Conservation (phyloP, 2,329 filamentous ascomycete species). For the Phoma sp. region DNA sequence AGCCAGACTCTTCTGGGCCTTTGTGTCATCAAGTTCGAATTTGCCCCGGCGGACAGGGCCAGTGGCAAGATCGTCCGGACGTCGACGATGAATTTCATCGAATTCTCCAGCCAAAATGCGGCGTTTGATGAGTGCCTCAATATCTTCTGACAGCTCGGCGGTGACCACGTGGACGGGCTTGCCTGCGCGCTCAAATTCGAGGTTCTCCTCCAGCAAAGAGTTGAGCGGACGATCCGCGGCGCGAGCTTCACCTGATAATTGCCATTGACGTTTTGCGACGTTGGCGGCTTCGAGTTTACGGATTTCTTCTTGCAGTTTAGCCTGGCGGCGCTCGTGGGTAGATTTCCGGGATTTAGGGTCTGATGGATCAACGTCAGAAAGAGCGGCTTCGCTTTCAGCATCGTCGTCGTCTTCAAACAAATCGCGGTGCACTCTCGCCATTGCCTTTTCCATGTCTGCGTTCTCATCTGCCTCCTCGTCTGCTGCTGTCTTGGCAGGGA, state of each 20-base stretch:
- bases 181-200: constrained; percentile 93
- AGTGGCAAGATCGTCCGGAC: constrained; percentile 73
- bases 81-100: constrained; percentile 84
- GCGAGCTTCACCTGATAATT: constrained; percentile 83
- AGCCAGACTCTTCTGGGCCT: constrained; percentile 84
- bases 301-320: constrained; percentile 87
- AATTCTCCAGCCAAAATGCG: constrained; percentile 90
- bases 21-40: constrained; percentile 83
- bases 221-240: constrained; percentile 84
- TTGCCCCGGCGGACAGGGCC: constrained; percentile 71
- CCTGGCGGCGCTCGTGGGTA: constrained; percentile 84
- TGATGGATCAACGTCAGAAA: constrained; percentile 67
- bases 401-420: constrained; percentile 79
- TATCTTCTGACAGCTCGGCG: constrained; percentile 84
- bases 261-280: constrained; percentile 90
- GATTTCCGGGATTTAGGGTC: constrained; percentile 78
- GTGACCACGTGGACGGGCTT: constrained; percentile 96
- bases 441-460: constrained; percentile 78
- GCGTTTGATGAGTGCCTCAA: constrained; percentile 92
- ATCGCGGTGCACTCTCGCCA: constrained; percentile 85
- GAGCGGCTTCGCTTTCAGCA: constrained; percentile 62
- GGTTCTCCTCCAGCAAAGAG: constrained; percentile 89
- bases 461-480: constrained; percentile 43
- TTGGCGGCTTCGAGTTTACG: constrained; percentile 87
- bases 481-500: constrained; percentile 41